phyloP scores from a whole-genome alignment of 2,329 filamentous ascomycete species.

The Pseudogymnoascus destructans region DNA sequence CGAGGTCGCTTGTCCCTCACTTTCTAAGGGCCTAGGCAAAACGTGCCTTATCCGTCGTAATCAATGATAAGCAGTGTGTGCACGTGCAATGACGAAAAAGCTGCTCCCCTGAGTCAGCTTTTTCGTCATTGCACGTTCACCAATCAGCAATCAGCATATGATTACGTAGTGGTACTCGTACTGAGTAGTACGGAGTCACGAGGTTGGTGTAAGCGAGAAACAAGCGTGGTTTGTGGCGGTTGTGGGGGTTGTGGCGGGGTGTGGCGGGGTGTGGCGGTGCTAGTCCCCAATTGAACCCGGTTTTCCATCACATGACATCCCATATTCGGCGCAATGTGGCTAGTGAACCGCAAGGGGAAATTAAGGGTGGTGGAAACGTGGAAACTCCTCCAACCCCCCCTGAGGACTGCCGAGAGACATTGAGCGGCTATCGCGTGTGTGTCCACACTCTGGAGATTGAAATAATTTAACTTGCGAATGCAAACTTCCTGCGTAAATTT shows the following conservation, averaged over 20 bases:
- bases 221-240: no score
- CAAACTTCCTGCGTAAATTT: background rate
- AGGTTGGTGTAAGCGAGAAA: background rate
- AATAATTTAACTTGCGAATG: constrained; percentile 8
- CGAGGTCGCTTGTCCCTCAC: constrained; percentile 10
- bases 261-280: background rate
- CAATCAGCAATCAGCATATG: background rate
- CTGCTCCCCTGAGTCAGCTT: no score
- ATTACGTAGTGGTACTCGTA: no score
- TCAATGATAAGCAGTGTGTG: constrained; percentile 3
- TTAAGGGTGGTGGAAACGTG: constrained; percentile 7
- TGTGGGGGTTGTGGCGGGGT: background rate
- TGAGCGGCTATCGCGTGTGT: constrained; percentile 7
- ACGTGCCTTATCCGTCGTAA: constrained; percentile 1
- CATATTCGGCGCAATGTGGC: constrained; percentile 1
- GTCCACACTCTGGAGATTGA: constrained; percentile 7
- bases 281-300: background rate
- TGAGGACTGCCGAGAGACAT: constrained; percentile 5
- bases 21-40: constrained; percentile 8
- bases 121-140: no score
- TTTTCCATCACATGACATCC: background rate
- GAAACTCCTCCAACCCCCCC: constrained; percentile 1
- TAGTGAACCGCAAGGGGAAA: constrained; percentile 6
- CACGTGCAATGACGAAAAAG: background rate
- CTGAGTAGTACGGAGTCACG: no score